Evolutionary conservation across 208 protist species (phyloP), one percentile per base, ranked within the genome.

Genomic region (Wallacemonas collosoma): DNA sequence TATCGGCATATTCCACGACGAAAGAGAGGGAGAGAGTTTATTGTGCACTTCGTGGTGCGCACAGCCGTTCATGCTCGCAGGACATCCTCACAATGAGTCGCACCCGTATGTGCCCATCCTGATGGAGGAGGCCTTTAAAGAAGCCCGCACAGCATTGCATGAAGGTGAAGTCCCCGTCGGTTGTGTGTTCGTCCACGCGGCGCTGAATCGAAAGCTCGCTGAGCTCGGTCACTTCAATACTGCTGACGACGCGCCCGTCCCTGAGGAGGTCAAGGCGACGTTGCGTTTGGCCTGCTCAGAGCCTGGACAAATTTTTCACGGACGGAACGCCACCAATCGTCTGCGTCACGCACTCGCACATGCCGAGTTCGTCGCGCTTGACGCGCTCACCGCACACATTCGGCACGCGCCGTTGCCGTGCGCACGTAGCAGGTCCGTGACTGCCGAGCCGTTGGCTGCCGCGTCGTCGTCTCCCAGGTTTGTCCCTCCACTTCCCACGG

Each of bases 111-210:
- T 84, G 3, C 81, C 87, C 47, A 71, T 39, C 12, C 94, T 91
- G 64, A 97, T 97, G 93, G 69, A 56, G 7, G 74, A 53, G 4
- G 93, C 93, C 5, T 80, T 95, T 41, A 41, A 51, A 2, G 87
- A 94, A 51, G 93, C 90, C 0, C 63, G 58, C 39, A 11, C 48
- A 12, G 93, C 93, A 7, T 79, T 95, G 4, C 45, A 1, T 9
- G 81, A 91, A 53, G 88, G 93, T 6, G 97, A 99, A 65, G 98
- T 99, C 2, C 97, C 98, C 0, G 96, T 99, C 11, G 98, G 97
- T 6, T 98, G 97, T 81, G 97, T 98, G 2, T 69, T 99, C 36
- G 96, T 98, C 1, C 56, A 51, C 5, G 8, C 56, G 6, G 43
- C 47, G 5, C 51, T 43, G 41, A 83, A 83, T 47, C 51, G 65